These are phyloP conservation scores for Tetradesmus lagerheimii DNA, from an alignment of 139 green algal species.

Conservation along the genomic window DNA sequence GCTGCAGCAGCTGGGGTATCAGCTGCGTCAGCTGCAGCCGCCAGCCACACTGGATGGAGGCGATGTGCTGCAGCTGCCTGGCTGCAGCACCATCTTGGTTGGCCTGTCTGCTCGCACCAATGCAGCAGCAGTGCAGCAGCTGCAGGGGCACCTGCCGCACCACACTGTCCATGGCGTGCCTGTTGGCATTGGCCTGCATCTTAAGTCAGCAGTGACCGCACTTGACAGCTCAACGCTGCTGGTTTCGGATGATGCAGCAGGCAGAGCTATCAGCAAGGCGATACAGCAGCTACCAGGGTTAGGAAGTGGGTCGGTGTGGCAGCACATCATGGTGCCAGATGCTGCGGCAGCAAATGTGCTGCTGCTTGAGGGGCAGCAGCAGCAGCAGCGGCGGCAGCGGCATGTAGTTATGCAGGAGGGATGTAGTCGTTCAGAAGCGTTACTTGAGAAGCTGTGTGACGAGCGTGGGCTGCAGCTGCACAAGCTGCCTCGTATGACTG, in stretches of 20 bases:
- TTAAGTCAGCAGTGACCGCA: slow-evolving; percentile 38
- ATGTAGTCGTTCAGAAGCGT: neutral
- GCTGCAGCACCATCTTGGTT: neutral
- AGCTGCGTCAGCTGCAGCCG: neutral
- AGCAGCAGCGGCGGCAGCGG: neutral
- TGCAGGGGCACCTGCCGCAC: neutral
- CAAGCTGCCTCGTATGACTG: slow-evolving; percentile 5
- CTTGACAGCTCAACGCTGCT: slow-evolving; percentile 20
- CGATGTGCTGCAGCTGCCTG: slow-evolving; percentile 38
- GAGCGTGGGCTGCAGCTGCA: slow-evolving; percentile 27
- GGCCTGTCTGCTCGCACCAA: slow-evolving; percentile 37
- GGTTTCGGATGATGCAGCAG: slow-evolving; percentile 9
- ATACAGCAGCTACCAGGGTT: neutral
- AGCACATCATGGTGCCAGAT: slow-evolving; percentile 8
- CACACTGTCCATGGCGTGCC: neutral
- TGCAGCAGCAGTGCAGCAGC: slow-evolving; percentile 12
- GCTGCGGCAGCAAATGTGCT: slow-evolving; percentile 30
- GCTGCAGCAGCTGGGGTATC: neutral
- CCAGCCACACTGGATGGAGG: slow-evolving; percentile 35
- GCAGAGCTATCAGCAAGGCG: neutral
- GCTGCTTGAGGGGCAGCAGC: neutral
- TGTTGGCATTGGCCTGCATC: slow-evolving; percentile 14
- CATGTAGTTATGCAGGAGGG: slow-evolving; percentile 18
- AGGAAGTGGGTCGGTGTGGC: neutral
- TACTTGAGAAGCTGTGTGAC: slow-evolving; percentile 14